Percentiles rank a stretch among this genome's conserved stretches.
Evolutionary conservation across 768 basidiomycete species (phyloP).

Genomic region (Leucosporidium scottii): DNA sequence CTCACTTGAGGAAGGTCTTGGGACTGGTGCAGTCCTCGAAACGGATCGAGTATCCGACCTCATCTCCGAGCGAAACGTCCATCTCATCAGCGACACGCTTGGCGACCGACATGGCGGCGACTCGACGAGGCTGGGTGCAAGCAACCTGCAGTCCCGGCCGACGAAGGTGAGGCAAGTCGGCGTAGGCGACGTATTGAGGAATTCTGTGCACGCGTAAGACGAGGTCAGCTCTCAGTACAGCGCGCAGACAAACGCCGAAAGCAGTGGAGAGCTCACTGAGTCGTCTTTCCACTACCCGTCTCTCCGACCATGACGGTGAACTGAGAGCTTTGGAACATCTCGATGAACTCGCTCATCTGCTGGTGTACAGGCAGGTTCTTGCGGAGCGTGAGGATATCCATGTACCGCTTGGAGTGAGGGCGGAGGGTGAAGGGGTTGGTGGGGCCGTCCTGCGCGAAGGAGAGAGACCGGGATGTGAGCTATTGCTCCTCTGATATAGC

Average conservation of each 20-base stretch:
- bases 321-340: conserved; percentile 62
- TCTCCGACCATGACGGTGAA: conserved; percentile 85
- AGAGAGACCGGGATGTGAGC: background rate
- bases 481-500: no score
- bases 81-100: conserved; percentile 98
- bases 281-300: conserved; percentile 92
- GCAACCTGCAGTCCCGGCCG: conserved; percentile 72
- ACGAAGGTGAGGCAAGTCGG: conserved; percentile 81
- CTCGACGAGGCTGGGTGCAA: conserved; percentile 92
- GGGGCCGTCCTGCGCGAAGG: conserved; percentile 56
- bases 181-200: conserved; percentile 91
- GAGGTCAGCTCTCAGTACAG: no score
- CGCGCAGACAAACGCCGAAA: background rate
- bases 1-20: conserved; percentile 77
- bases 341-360: conserved; percentile 87
- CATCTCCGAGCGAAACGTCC: conserved; percentile 89
- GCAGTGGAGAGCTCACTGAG: conserved; percentile 57
- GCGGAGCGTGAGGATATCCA: conserved; percentile 72
- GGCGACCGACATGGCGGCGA: conserved; percentile 96
- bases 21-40: conserved; percentile 95
- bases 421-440: conserved; percentile 81
- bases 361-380: conserved; percentile 84
- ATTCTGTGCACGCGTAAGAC: conserved; percentile 53
- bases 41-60: conserved; percentile 96
- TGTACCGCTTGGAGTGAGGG: conserved; percentile 70